Evolutionary conservation across 305 asterid genomes (phyloP).

Genomic region (Andrographis paniculata): DNA sequence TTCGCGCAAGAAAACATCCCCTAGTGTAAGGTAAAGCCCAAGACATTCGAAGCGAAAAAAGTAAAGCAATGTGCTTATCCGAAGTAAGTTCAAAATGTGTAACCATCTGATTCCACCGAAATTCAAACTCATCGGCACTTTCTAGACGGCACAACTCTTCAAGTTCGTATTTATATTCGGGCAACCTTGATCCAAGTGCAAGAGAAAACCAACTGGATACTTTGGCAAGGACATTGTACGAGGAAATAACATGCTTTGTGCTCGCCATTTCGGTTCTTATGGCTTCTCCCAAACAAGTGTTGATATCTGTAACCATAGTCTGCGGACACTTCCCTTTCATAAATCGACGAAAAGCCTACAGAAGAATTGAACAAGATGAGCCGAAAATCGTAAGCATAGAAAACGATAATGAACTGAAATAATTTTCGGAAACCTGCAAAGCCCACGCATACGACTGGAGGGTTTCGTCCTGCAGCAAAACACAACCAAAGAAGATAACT

Average conservation of each 20-base stretch:
- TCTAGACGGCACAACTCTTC: conserved; percentile 41
- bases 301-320: conserved; percentile 50
- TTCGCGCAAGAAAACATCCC: conserved; percentile 53
- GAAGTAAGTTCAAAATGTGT: conserved; percentile 38
- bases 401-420: conserved; percentile 14
- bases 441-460: conserved; percentile 44
- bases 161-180: conserved; percentile 43
- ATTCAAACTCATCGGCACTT: conserved; percentile 52
- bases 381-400: conserved; percentile 10
- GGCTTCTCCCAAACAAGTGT: conserved; percentile 48
- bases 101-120: conserved; percentile 54
- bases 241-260: conserved; percentile 46
- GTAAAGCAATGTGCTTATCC: conserved; percentile 52
- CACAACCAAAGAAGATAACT: conserved; percentile 47
- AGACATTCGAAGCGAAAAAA: conserved; percentile 38
- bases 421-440: conserved; percentile 38
- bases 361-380: conserved; percentile 18
- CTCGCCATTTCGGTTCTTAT: conserved; percentile 53
- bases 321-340: conserved; percentile 57
- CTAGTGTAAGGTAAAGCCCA: conserved; percentile 53
- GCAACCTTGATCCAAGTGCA: conserved; percentile 46
- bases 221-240: conserved; percentile 39
- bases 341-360: conserved; percentile 51
- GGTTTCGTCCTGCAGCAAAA: conserved; percentile 51
- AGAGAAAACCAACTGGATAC: conserved; percentile 47